Conservation (phyloP, 108 stramenopile genomes). For the Schizochytrium sp. region DNA sequence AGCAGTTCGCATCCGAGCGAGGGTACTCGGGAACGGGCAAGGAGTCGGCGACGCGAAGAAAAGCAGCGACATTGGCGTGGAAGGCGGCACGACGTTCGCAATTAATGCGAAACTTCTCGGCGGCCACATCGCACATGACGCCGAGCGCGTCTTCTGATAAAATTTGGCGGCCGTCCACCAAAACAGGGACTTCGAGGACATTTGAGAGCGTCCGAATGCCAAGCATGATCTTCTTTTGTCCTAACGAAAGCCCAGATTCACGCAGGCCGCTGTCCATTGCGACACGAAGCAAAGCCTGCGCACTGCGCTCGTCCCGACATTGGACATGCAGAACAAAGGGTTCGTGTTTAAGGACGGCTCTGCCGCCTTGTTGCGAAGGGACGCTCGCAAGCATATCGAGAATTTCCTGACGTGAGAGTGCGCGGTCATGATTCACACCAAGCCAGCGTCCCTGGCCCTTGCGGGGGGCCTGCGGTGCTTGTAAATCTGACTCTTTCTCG, state of each 20-base stretch:
- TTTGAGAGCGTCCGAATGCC: constrained; percentile 27
- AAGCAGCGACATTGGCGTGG: neutral
- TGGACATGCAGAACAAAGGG: constrained; percentile 31
- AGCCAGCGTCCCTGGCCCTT: neutral
- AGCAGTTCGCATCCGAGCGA: too few relatives aligned
- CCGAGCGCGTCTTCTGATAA: neutral
- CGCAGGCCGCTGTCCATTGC: constrained; percentile 24
- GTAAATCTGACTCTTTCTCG: neutral
- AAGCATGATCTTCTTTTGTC: neutral
- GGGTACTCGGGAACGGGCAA: too few relatives aligned
- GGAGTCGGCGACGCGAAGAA: neutral
- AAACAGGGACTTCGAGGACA: constrained; percentile 15
- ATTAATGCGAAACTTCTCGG: neutral
- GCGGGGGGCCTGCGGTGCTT: neutral
- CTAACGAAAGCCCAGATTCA: constrained; percentile 30
- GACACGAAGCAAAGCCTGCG: neutral
- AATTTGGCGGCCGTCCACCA: neutral
- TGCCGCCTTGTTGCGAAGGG: neutral
- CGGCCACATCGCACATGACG: neutral
- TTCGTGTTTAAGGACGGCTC: constrained; percentile 11
- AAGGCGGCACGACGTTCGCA: neutral
- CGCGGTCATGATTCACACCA: neutral
- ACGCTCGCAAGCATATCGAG: neutral
- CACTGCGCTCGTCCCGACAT: constrained; percentile 2
- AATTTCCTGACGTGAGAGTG: neutral